Percentiles rank a stretch among this genome's conserved stretches.
These are phyloP conservation scores for Sporisorium iseilematis-ciliati DNA, from an alignment of 1,284 basidiomycete species.

Conservation along the genomic window DNA sequence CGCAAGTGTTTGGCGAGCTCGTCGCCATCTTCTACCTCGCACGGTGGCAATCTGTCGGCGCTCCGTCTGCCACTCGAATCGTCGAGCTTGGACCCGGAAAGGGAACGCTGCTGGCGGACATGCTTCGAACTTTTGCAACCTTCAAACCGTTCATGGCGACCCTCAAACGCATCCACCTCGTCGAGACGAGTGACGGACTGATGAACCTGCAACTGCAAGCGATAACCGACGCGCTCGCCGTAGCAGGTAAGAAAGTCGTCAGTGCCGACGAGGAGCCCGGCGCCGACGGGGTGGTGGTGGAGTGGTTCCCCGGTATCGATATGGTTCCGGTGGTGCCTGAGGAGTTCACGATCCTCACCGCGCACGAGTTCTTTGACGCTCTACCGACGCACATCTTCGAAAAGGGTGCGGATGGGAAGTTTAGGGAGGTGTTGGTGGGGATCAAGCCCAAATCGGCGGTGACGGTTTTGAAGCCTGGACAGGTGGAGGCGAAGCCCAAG, in stretches of 20 bases:
- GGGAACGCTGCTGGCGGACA: conserved; percentile 90
- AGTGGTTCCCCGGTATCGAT: conserved; percentile 83
- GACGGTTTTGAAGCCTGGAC: conserved; percentile 52
- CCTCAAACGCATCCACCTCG: conserved; percentile 60
- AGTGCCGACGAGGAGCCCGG: conserved; percentile 25
- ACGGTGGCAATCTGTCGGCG: conserved; percentile 78
- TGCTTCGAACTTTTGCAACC: conserved; percentile 75
- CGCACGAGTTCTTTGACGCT: conserved; percentile 98
- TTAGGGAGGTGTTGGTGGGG: conserved; percentile 87
- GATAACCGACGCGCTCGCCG: conserved; percentile 44
- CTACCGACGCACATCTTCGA: conserved; percentile 91
- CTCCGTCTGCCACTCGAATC: conserved; percentile 76
- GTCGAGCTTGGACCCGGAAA: conserved; percentile 94
- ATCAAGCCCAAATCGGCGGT: conserved; percentile 57
- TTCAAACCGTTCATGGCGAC: conserved; percentile 57
- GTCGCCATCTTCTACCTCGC: conserved; percentile 79
- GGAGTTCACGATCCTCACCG: conserved; percentile 85
- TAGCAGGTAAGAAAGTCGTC: conserved; percentile 49
- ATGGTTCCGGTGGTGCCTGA: conserved; percentile 74
- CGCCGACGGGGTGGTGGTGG: conserved; percentile 69
- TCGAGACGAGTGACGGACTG: conserved; percentile 65
- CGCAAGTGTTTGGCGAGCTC: conserved; percentile 91
- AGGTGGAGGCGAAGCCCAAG: conserved; percentile 23
- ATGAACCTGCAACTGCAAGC: conserved; percentile 57
- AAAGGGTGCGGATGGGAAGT: conserved; percentile 75